Percentiles rank a stretch among this genome's conserved stretches.
Conservation (phyloP, 305 asterid genomes). For the Lippia alba region DNA sequence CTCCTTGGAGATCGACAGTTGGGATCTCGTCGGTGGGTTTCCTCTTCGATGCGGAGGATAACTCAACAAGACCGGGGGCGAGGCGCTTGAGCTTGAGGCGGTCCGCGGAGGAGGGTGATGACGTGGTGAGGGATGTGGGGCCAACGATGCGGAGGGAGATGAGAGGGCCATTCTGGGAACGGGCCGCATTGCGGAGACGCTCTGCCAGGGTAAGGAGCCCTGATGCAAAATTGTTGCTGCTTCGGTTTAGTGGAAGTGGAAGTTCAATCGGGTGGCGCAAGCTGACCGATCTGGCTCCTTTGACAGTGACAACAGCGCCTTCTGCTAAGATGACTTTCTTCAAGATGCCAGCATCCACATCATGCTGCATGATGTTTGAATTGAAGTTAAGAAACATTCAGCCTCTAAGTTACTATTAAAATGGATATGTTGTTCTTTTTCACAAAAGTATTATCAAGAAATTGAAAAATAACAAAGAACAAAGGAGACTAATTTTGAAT, state of each 20-base stretch:
- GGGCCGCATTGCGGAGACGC: constrained; percentile 63
- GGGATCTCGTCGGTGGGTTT: constrained; percentile 44
- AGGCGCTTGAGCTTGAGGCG: constrained; percentile 75
- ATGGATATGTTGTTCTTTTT: neutral
- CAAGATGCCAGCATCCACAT: constrained; percentile 91
- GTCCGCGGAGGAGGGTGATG: constrained; percentile 51
- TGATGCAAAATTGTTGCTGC: constrained; percentile 61
- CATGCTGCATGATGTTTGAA: constrained; percentile 61
- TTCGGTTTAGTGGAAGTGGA: constrained; percentile 79
- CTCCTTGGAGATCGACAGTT: constrained; percentile 55
- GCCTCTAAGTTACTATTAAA: neutral
- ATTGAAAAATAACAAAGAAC: neutral
- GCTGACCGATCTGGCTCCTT: constrained; percentile 94
- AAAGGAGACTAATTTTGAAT: too few relatives aligned
- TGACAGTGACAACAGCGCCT: constrained; percentile 89
- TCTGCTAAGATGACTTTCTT: constrained; percentile 87
- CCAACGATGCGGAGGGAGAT: constrained; percentile 74
- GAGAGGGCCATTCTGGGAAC: constrained; percentile 50
- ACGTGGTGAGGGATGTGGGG: constrained; percentile 64
- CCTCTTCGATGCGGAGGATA: constrained; percentile 60
- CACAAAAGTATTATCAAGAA: neutral
- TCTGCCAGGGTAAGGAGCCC: constrained; percentile 78
- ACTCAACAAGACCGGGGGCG: constrained; percentile 82
- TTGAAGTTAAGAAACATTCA: neutral
- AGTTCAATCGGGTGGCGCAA: constrained; percentile 82